Evolutionary conservation across 2,329 filamentous ascomycete species (phyloP), one percentile per base, ranked within the genome.

Genomic region (Tolypocladium amazonense): DNA sequence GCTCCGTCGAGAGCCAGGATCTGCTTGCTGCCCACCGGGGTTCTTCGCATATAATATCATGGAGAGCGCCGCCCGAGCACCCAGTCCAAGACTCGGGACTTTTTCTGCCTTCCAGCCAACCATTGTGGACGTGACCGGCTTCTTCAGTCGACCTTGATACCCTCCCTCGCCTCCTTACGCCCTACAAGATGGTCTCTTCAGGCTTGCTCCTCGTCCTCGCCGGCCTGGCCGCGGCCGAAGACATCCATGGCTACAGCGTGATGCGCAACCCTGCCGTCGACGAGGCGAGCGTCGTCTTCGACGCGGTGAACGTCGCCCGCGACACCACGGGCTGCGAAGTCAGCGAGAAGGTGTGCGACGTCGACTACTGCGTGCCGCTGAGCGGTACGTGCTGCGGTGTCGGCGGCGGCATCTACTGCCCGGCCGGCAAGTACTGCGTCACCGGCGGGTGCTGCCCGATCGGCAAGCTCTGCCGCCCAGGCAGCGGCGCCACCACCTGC

Each of bases 381-480:
- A 59, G 57, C 11, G 67, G 62, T 15, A 27, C 60, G n/a, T 76
- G 73, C 64, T 72, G 70, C 57, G 56, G 47, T 60, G 60, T 58
- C 47, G 65, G 68, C 55, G 61, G 61, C 20, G 69, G 70, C 39
- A 60, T 66, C 18, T 74, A 68, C 61, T 75, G 72, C 63, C 65
- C 68, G 9, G n/a, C 56, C 15, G 71, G 69, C 7, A 63, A 68
- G 25, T 67, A 67, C 60, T 75, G 72, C 59, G 60, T 64, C 41
- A 8, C 52, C 3, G 62, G 65, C 6, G 71, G 71, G n/a, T 75
- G 72, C 65, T 75, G 72, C 56, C 61, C 63, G 15, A 57, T 63
- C n/a, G 73, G 73, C 56, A 60, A 56, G 35, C 66, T 65, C 59
- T 30, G 52, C 23, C 27, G 23, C 35, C 35, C 35, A 3, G 35